Percentiles rank a stretch among this genome's conserved stretches.
Evolutionary conservation across 1,284 basidiomycete genomes (phyloP).

Genomic region (Ceratobasidium papillatum): DNA sequence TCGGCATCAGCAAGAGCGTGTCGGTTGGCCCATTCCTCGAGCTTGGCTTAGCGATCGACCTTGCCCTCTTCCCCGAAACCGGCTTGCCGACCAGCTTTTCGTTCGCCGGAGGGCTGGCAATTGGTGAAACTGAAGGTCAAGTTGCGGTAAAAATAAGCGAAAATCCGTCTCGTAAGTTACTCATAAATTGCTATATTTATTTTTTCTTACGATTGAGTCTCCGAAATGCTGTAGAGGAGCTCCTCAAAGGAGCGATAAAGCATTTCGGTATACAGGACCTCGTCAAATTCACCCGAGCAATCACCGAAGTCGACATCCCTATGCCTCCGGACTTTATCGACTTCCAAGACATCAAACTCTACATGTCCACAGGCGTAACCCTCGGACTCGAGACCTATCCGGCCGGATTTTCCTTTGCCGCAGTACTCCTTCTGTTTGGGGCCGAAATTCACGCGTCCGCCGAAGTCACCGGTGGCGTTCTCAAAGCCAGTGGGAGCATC

Average conservation of each 20-base stretch:
- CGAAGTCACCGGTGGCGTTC: neutral
- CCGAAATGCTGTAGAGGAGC: neutral
- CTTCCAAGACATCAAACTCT: slow-evolving; percentile 15
- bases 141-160: slow-evolving; percentile 20
- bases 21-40: slow-evolving; percentile 8
- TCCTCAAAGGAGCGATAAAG: slow-evolving; percentile 11
- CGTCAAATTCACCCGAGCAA: neutral
- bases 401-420: slow-evolving; percentile 4
- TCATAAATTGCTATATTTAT: neutral
- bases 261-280: slow-evolving; percentile 6
- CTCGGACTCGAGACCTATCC: neutral
- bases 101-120: neutral
- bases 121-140: slow-evolving; percentile 8
- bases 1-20: slow-evolving; percentile 9
- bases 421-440: neutral
- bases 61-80: neutral
- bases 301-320: neutral
- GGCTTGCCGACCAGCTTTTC: neutral
- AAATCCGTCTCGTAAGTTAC: slow-evolving; percentile 15
- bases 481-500: neutral
- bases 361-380: slow-evolving; percentile 12
- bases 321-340: slow-evolving; percentile 3
- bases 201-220: neutral
- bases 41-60: neutral
- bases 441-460: neutral